Evolutionary conservation across 2,329 filamentous ascomycete species (phyloP), one percentile per base, ranked within the genome.

Genomic region (Apiospora sp.): DNA sequence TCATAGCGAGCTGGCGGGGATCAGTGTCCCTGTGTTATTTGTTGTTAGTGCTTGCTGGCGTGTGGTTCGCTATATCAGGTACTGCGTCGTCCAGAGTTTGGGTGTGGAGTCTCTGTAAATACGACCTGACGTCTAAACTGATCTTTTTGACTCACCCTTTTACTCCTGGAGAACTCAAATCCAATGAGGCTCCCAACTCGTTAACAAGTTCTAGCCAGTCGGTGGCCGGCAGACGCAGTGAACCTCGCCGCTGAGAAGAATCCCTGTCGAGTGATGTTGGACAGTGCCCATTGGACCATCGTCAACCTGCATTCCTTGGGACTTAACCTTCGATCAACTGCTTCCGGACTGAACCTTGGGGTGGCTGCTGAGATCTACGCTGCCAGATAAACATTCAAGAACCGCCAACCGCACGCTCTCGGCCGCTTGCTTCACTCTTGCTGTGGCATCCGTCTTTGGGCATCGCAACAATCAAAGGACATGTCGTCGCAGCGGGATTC

Each of bases 401-500:
- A 46, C 49, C 14, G 14, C 46, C 68, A 34, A 19, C 68, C 3
- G 46, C 46, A 19, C 27, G 44, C 48, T 37, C 19, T 54, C 58
- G 44, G 70, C 54, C 34, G 41, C 67, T 10, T 41, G 30, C 22
- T 67, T 54, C 61, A 22, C 30, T 51, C 27, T 68, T 27, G 19
- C 70, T 71, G 58, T 41, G 30, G 30, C 27, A 61, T 67, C 27
- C 27, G 48, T 67, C 27, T n/a, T 24, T 67, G 43, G 43, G 41
- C 41, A 46, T 46, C 67, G 6, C 58, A 41, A 64, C 14, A 46
- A 48, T 37, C 41, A 27, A 76, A 74, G 70, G 73, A 76, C 22
- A 72, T 71, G 22, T 70, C 72, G 58, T 69, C 73, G 49, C 43
- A 30, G 27, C 73, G 74, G 34, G 77, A 76, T 68, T 46, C 75